phyloP scores from a whole-genome alignment of 2,329 filamentous ascomycete genomes.

The Seiridium unicorne region DNA sequence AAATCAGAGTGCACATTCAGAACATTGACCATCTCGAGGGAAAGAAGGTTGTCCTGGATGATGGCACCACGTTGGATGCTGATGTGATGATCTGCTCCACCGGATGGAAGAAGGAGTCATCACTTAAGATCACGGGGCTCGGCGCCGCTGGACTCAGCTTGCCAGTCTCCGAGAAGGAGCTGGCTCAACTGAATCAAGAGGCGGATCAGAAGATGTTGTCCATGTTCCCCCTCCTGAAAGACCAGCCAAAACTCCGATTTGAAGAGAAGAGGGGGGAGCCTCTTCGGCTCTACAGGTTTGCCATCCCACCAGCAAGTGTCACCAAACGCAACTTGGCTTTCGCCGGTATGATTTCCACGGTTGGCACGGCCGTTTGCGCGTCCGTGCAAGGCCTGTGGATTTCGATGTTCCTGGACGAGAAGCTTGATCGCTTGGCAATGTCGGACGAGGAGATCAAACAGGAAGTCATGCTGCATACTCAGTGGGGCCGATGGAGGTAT shows the following conservation, averaged over 20 bases:
- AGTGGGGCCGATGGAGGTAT: conserved; percentile 51
- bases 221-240: conserved; percentile 41
- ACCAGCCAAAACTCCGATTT: conserved; percentile 29
- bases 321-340: conserved; percentile 42
- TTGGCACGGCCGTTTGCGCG: conserved; percentile 37
- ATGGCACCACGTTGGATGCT: conserved; percentile 36
- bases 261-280: conserved; percentile 10
- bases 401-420: conserved; percentile 49
- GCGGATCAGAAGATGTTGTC: conserved; percentile 45
- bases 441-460: conserved; percentile 10
- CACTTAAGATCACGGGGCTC: conserved; percentile 34
- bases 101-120: conserved; percentile 48
- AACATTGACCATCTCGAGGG: conserved; percentile 46
- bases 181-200: background rate
- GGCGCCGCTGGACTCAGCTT: conserved; percentile 1
- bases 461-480: conserved; percentile 48
- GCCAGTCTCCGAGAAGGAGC: conserved; percentile 1
- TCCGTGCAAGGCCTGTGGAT: conserved; percentile 50
- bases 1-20: conserved; percentile 50
- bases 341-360: conserved; percentile 38
- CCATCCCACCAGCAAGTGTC: conserved; percentile 34
- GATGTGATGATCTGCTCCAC: conserved; percentile 53
- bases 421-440: conserved; percentile 27
- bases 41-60: conserved; percentile 42
- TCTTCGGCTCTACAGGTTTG: conserved; percentile 30